Evolutionary conservation across 768 basidiomycete species (phyloP), one percentile per base, ranked within the genome.

Genomic region (Boletus reticuloceps): DNA sequence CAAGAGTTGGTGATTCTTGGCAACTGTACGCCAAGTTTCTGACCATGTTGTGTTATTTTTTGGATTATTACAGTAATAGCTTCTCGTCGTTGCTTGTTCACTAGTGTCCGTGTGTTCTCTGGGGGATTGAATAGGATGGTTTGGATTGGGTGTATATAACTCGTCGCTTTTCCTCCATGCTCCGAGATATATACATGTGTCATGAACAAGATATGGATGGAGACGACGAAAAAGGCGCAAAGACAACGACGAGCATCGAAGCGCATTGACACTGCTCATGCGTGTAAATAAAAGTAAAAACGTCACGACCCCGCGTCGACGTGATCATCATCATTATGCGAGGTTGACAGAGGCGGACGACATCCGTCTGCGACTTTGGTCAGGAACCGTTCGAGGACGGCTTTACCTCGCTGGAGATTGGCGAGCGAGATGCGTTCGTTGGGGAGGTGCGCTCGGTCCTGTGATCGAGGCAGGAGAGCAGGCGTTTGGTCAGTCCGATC

Each of bases 371-470:
- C 82, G 2, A 83, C 78, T 25, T 80, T 82, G 2, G 76, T 64
- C 50, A 91, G 69, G 69, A 93, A 94, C 16, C 85, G 82, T 63
- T 91, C 86, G 31, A 92, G 66, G 39, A 92, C 91, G 2, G 82
- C 76, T 60, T 90, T 90, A 0, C 91, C 91, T 38, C 84, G 82
- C 19, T 80, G 79, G 22, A 98, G 78, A 64, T 98, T 98, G 20
- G 82, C 72, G 2, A 97, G 72, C 4, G 94, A 87, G 50, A 98
- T 94, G 5, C 93, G 80, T 69, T 99, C 97, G 67, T 99, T 91
- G 4, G 94, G 86, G 22, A 99, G 72, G 78, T 98, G 97, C 0
- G 93, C 94, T 78, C 88, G 91, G 67, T 90, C 94, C 92, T 89
- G 61, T 47, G 6, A 6, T 6, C 29, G 31, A 5, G 36, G 4